These are phyloP conservation scores for Mortierella sp. DNA, from an alignment of 371 early-diverging fungal genomes.

Conservation along the genomic window DNA sequence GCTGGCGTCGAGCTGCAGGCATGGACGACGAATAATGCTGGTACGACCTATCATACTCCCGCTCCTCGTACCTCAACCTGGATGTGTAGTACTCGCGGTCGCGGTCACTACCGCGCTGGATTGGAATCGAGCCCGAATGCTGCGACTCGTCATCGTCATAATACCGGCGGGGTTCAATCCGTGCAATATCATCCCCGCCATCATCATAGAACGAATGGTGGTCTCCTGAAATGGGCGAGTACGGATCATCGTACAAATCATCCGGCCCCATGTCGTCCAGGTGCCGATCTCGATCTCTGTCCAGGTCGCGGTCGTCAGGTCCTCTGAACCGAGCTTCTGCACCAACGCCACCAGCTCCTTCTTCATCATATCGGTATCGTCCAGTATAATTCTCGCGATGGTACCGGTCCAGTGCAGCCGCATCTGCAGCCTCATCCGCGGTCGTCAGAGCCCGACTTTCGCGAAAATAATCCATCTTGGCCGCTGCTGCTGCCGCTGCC, in stretches of 20 bases:
- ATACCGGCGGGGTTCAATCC: slow-evolving; percentile 22
- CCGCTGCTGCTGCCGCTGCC: neutral
- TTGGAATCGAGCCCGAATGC: slow-evolving; percentile 40
- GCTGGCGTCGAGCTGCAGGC: slow-evolving; percentile 24
- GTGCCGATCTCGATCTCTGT: slow-evolving; percentile 19
- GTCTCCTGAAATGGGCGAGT: slow-evolving; percentile 44
- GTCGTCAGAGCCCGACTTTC: slow-evolving; percentile 12
- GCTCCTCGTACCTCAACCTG: slow-evolving; percentile 32
- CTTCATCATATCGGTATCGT: slow-evolving; percentile 35
- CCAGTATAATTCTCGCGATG: slow-evolving; percentile 22
- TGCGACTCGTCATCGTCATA: slow-evolving; percentile 52
- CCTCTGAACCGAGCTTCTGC: neutral
- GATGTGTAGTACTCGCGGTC: slow-evolving; percentile 26
- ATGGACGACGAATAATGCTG: slow-evolving; percentile 41
- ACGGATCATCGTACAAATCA: slow-evolving; percentile 39
- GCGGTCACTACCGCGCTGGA: slow-evolving; percentile 16
- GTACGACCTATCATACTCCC: slow-evolving; percentile 39
- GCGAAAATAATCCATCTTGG: slow-evolving; percentile 28
- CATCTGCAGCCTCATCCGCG: slow-evolving; percentile 24
- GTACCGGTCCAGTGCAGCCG: slow-evolving; percentile 30
- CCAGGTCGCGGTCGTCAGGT: slow-evolving; percentile 2
- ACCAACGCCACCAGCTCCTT: neutral
- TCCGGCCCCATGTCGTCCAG: slow-evolving; percentile 16
- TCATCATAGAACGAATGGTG: slow-evolving; percentile 45
- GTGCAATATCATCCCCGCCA: slow-evolving; percentile 23